phyloP scores from a whole-genome alignment of 371 early-diverging fungal species.

The Syncephalastrum contaminatum region DNA sequence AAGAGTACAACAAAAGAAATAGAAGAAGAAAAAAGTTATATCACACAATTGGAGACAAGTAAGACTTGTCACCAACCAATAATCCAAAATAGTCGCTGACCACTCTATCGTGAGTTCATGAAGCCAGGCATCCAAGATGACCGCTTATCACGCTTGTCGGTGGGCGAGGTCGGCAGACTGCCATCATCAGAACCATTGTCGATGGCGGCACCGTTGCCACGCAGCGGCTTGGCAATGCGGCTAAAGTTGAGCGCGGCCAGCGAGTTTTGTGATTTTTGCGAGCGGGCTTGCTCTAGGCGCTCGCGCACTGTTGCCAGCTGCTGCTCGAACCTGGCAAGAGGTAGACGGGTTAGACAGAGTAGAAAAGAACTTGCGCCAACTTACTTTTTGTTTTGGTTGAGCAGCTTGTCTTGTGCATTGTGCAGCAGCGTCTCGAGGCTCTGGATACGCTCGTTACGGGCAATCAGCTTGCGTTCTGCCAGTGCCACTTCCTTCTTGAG shows the following conservation, averaged over 20 bases:
- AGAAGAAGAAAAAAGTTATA: constrained; percentile 1
- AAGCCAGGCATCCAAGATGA: constrained; percentile 39
- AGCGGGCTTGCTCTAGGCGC: constrained; percentile 74
- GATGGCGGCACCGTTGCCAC: constrained; percentile 71
- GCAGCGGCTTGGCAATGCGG: constrained; percentile 91
- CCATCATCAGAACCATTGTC: constrained; percentile 18
- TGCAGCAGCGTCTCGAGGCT: constrained; percentile 80
- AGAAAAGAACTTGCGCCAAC: constrained; percentile 9
- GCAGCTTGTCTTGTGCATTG: constrained; percentile 71
- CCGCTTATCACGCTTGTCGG: constrained; percentile 31
- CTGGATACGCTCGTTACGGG: constrained; percentile 90
- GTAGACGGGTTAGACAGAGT: background rate
- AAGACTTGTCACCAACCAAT: no score
- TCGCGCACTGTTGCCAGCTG: constrained; percentile 80
- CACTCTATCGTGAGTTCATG: constrained; percentile 26
- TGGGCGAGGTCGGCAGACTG: constrained; percentile 23
- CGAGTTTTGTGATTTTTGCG: constrained; percentile 55
- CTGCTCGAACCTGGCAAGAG: constrained; percentile 64
- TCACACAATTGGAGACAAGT: no score
- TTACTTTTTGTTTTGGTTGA: constrained; percentile 80
- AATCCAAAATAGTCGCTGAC: no score
- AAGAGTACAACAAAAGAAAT: constrained; percentile 1
- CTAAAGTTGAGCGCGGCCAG: constrained; percentile 76
- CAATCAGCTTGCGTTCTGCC: constrained; percentile 85
- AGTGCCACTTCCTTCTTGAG: constrained; percentile 90